Evolutionary conservation across 805 yeast genomes (phyloP).

Genomic region (Nakazawaea molendinolei): DNA sequence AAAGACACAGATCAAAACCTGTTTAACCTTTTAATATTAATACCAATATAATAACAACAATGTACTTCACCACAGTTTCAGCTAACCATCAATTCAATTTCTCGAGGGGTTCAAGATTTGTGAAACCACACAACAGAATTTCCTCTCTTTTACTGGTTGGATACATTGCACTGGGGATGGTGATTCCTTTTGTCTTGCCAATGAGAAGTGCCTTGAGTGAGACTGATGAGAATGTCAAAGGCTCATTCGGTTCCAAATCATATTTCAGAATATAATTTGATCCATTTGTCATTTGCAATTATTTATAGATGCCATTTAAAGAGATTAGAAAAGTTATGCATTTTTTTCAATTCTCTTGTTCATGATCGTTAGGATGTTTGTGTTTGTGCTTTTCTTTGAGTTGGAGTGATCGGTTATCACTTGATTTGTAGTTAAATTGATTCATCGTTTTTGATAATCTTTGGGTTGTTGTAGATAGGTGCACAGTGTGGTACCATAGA

Average conservation of each 20-base stretch:
- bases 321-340: not conserved
- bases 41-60: not conserved
- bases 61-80: conserved; percentile 1
- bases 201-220: conserved; percentile 19
- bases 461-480: no score
- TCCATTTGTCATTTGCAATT: no score
- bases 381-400: no score
- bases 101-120: conserved; percentile 3
- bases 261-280: conserved; percentile 12
- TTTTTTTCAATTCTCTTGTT: not conserved
- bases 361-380: no score
- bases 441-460: no score
- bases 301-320: not conserved
- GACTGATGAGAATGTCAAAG: conserved; percentile 13
- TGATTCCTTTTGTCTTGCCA: conserved; percentile 29
- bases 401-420: no score
- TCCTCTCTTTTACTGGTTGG: conserved; percentile 19
- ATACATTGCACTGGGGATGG: conserved; percentile 26
- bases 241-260: conserved; percentile 11
- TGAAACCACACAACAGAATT: conserved; percentile 2
- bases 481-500: no score
- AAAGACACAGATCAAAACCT: no score
- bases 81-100: not conserved
- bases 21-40: no score
- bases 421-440: no score